Percentiles rank a stretch among this genome's conserved stretches.
phyloP scores from a whole-genome alignment of 345 rosid genomes.

The Leavenworthia alabamica region DNA sequence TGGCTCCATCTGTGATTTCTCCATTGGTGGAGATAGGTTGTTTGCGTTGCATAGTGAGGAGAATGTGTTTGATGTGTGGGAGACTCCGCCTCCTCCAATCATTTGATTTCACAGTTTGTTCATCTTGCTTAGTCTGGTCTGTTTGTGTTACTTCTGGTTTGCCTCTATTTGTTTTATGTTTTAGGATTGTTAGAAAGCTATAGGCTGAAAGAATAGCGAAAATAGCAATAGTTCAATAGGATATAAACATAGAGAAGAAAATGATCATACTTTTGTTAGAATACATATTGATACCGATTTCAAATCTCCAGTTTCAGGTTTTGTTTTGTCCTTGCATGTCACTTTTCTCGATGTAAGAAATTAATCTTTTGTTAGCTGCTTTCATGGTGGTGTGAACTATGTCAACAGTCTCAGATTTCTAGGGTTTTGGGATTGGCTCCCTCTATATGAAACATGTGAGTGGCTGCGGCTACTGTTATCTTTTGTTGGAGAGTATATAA shows the following conservation, averaged over 20 bases:
- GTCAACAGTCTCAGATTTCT: background rate
- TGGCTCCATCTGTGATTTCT: slow-evolving; percentile 85
- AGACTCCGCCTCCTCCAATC: slow-evolving; percentile 67
- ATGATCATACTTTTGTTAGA: background rate
- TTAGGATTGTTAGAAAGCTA: background rate
- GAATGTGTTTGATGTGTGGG: slow-evolving; percentile 95
- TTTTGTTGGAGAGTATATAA: background rate
- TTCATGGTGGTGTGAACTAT: slow-evolving; percentile 7
- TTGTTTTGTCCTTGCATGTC: background rate
- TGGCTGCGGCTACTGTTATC: background rate
- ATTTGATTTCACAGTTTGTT: slow-evolving; percentile 33
- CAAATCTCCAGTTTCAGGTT: slow-evolving; percentile 5
- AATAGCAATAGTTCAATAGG: slow-evolving; percentile 6
- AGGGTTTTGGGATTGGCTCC: background rate
- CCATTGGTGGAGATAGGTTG: slow-evolving; percentile 82
- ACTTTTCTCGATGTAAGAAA: background rate
- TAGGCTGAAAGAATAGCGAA: background rate
- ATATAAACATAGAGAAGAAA: slow-evolving; percentile 3
- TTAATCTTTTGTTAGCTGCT: background rate
- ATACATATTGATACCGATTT: background rate
- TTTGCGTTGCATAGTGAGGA: slow-evolving; percentile 92
- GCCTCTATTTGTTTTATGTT: background rate
- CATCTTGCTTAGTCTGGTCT: background rate
- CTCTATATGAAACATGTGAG: background rate
- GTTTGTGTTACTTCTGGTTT: background rate